Evolutionary conservation across 495 filamentous ascomycete genomes (phyloP).

Genomic region (Thermothielavioides terrestris): DNA sequence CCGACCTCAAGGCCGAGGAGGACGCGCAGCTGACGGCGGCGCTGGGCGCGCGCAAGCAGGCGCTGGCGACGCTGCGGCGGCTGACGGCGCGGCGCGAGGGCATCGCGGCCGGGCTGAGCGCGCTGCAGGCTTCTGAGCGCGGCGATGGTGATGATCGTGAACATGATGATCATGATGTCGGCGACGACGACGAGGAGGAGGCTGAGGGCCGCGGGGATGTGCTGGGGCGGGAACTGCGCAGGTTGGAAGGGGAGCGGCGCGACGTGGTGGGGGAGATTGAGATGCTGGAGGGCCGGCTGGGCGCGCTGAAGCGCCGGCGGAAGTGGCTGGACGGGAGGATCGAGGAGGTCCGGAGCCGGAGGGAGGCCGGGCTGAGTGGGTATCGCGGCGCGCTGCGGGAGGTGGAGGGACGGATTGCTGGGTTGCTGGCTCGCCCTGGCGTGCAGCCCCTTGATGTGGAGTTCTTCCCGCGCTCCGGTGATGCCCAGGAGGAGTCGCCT

Average conservation of each 20-base stretch:
- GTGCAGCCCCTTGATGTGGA: conserved; percentile 35
- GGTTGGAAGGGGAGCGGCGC: conserved; percentile 40
- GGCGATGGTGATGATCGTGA: too few relatives aligned
- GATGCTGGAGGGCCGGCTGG: conserved; percentile 53
- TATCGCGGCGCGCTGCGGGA: conserved; percentile 49
- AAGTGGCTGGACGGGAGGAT: conserved; percentile 52
- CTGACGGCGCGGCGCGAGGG: conserved; percentile 48
- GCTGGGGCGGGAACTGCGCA: conserved; percentile 49
- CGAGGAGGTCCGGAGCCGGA: conserved; percentile 51
- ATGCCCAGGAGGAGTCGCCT: conserved; percentile 1
- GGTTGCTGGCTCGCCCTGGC: conserved; percentile 60
- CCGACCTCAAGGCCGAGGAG: conserved; percentile 66
- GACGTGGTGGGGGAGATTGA: conserved; percentile 52
- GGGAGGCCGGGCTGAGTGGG: conserved; percentile 45
- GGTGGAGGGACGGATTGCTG: conserved; percentile 68
- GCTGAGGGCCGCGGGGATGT: conserved; percentile 9
- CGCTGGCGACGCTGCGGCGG: conserved; percentile 51
- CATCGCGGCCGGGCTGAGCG: conserved; percentile 34
- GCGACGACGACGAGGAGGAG: neutral
- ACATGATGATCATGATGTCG: conserved; percentile 11
- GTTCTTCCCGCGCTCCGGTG: conserved; percentile 20
- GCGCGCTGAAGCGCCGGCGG: conserved; percentile 56
- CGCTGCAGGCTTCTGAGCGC: conserved; percentile 31
- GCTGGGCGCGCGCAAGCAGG: conserved; percentile 47
- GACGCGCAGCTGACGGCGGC: conserved; percentile 50